Conservation (phyloP, 2,329 filamentous ascomycete genomes). For the Ophiostoma fasciatum region DNA sequence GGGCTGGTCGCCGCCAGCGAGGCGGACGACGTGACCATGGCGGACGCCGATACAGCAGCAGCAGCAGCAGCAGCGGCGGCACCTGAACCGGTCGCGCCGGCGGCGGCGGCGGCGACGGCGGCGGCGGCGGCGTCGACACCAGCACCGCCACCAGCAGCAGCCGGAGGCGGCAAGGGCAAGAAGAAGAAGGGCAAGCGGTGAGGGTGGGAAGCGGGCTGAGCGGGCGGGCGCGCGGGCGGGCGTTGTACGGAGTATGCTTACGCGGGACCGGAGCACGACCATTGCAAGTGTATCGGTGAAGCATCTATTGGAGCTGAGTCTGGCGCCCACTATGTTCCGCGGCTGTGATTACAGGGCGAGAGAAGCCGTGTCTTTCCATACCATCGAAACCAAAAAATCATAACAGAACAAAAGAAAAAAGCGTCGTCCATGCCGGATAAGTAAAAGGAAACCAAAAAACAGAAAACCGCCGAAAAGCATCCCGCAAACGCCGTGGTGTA, state of each 20-base stretch:
- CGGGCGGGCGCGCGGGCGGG: no score
- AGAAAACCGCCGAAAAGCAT: constrained; percentile 2
- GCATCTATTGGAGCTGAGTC: no score
- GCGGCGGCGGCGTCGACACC: constrained; percentile 20
- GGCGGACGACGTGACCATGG: constrained; percentile 14
- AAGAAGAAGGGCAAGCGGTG: constrained; percentile 60
- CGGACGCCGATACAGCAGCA: constrained; percentile 19
- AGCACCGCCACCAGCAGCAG: constrained; percentile 8
- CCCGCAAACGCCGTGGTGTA: constrained; percentile 9
- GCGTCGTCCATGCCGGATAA: constrained; percentile 1
- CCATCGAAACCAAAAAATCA: no score
- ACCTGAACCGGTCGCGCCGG: background rate
- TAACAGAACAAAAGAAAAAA: background rate
- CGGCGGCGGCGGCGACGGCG: constrained; percentile 4
- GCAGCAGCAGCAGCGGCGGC: no score
- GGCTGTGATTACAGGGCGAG: no score
- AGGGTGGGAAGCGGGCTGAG: no score
- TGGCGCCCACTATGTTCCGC: no score
- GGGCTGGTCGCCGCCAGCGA: constrained; percentile 27
- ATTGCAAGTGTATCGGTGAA: no score
- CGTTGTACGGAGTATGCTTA: no score
- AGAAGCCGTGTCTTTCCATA: no score
- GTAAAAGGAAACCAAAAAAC: constrained; percentile 2
- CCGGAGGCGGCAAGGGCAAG: constrained; percentile 41
- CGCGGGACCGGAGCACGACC: no score